phyloP scores from a whole-genome alignment of 345 rosid species.

The Salix arbutifolia region DNA sequence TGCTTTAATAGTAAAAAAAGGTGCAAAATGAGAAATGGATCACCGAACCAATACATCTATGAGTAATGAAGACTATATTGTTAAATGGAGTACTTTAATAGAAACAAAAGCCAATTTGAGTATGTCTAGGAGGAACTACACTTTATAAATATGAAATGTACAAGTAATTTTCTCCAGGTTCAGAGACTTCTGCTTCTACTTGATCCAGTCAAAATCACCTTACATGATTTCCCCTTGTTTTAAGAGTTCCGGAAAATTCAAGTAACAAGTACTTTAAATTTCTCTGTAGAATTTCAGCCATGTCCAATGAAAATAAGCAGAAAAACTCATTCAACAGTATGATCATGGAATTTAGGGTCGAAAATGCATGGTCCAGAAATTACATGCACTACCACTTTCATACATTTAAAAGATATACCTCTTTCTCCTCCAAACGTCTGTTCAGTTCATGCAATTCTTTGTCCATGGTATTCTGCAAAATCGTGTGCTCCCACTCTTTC shows the following conservation, averaged over 20 bases:
- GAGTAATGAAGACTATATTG: background rate
- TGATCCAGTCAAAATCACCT: constrained; percentile 3
- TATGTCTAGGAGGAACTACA: background rate
- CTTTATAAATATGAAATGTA: background rate
- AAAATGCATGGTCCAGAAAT: background rate
- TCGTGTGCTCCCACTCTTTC: constrained; percentile 98
- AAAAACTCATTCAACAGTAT: background rate
- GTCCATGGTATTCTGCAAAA: constrained; percentile 86
- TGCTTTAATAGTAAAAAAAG: background rate
- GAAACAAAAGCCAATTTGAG: background rate
- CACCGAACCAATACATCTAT: background rate
- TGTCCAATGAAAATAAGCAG: background rate
- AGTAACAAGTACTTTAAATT: background rate
- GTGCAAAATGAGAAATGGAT: background rate
- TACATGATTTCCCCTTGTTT: background rate
- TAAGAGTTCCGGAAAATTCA: background rate
- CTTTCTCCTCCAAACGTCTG: constrained; percentile 86
- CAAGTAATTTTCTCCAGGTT: background rate
- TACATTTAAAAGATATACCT: constrained; percentile 47
- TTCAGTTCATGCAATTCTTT: constrained; percentile 88
- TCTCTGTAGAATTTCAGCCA: background rate
- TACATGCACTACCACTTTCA: background rate
- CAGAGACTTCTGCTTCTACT: background rate
- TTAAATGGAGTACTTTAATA: background rate
- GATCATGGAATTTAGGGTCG: background rate